Conservation (phyloP, 805 yeast genomes). For the Starmerella geochares region DNA sequence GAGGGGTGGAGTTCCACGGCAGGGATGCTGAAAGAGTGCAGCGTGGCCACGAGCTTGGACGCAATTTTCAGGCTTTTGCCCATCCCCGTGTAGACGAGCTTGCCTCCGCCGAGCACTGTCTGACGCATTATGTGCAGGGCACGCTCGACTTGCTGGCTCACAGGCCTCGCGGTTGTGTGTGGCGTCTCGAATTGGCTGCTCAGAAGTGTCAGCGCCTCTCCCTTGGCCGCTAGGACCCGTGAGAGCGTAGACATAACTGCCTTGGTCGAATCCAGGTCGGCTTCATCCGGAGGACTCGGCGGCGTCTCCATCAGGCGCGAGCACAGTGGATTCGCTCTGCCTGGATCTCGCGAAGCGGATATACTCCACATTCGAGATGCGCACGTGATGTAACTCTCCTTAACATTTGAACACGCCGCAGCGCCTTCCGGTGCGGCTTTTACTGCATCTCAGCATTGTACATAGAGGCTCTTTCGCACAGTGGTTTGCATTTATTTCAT, state of each 20-base stretch:
- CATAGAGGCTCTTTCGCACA: too few relatives aligned
- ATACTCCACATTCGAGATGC: conserved; percentile 1
- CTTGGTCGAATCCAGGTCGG: not conserved
- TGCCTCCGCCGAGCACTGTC: conserved; percentile 45
- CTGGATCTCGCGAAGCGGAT: not conserved
- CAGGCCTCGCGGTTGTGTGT: conserved; percentile 18
- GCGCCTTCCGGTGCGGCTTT: not conserved
- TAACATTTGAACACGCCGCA: not conserved
- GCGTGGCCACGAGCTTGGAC: conserved; percentile 65
- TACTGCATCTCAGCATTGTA: not conserved
- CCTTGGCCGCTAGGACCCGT: conserved; percentile 25
- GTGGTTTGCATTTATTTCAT: too few relatives aligned
- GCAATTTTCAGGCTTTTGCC: conserved; percentile 80
- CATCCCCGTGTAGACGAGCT: conserved; percentile 68
- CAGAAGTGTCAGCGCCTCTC: conserved; percentile 31
- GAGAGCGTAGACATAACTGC: conserved; percentile 1
- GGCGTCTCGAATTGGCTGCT: conserved; percentile 24
- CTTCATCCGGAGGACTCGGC: conserved; percentile 6
- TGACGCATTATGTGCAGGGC: conserved; percentile 29
- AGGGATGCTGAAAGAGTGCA: conserved; percentile 66
- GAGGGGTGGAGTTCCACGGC: conserved; percentile 65
- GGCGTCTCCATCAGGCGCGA: conserved; percentile 4
- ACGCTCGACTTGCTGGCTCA: conserved; percentile 17
- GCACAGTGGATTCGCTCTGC: not conserved
- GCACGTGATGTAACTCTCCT: not conserved